Base-by-base conservation (phyloP, 768 basidiomycete species). In the Hortiboletus flavorubellus region DNA sequence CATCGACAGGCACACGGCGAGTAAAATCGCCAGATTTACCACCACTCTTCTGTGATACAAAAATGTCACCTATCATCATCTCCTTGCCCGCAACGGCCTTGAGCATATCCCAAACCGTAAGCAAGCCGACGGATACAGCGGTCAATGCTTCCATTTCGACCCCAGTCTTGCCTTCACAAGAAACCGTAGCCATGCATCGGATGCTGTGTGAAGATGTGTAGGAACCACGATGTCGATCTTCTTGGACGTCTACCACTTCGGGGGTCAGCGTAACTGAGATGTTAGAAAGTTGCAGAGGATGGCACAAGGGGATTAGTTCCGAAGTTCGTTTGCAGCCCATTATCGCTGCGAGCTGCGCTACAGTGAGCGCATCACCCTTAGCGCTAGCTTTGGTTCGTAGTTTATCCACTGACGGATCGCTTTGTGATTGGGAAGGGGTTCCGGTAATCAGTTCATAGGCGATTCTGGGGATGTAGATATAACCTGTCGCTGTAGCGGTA, bases 91-190 rank as follows among this genome's bases (percentile, higher is more conserved):
- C 91, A 2, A 92, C 86, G 5, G 88, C 87, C 72, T 95, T 94
- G 31, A 94, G 79, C 93, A 96, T 94, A 66, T 93, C 92, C 89
- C 92, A 96, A 14, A 94, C 84, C 1, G 91, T 91, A 51, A 95
- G 74, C 33, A 91, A 76, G 6, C 85, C 86, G 31, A 89, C 76
- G 2, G 85, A 85, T 9, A 91, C 93, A 23, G 86, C 87, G n/a
- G 86, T 90, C 53, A 95, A 68, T 23, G 93, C 93, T 72, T 97
- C 95, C 89, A 98, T 93, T 75, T 93, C 91, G 18, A 93, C 90
- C 5, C 93, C 89, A 14, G 92, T 92, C 68, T 85, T 85, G 14
- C 90, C 89, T 68, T 85, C 81, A 60, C 87, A 89, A 39, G 84
- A 76, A 35, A 91, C 89, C 8, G 82, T 86, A 26, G 86, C 89